These are phyloP conservation scores for Penicillium italicum DNA, from an alignment of 2,329 filamentous ascomycete species.

Conservation along the genomic window DNA sequence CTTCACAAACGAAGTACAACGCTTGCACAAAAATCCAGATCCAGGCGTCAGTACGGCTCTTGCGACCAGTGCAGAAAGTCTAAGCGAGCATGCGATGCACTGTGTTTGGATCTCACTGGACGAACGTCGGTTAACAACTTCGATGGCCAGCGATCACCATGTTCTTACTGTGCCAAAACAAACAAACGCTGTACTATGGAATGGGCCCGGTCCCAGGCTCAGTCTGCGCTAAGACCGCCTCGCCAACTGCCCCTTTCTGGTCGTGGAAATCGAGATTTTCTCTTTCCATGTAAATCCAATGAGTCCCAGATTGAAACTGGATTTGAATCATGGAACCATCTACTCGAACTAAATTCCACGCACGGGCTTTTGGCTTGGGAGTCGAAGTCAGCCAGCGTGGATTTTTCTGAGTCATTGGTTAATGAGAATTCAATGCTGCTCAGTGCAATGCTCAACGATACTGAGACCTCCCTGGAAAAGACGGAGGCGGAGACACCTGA, in stretches of 20 bases:
- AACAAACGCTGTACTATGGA: background rate
- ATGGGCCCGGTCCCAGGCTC: background rate
- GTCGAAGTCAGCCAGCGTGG: background rate
- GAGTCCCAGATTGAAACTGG: background rate
- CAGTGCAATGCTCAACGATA: background rate
- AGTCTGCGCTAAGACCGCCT: background rate
- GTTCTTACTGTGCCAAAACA: background rate
- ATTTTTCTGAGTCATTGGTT: background rate
- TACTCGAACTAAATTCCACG: background rate
- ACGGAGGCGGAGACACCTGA: background rate
- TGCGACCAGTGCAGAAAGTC: background rate
- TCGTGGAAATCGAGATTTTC: background rate
- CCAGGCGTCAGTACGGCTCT: background rate
- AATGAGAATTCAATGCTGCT: background rate
- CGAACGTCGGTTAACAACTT: background rate
- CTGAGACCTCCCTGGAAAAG: background rate
- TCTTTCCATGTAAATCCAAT: background rate
- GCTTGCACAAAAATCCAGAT: background rate
- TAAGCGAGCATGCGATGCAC: background rate
- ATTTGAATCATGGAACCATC: background rate
- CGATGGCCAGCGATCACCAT: background rate
- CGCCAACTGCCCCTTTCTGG: background rate
- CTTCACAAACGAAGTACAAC: background rate
- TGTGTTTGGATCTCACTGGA: background rate
- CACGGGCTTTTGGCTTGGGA: background rate